Evolutionary conservation across 75 land plant species (phyloP).

Genomic region (Chamaecyparis obtusa): DNA sequence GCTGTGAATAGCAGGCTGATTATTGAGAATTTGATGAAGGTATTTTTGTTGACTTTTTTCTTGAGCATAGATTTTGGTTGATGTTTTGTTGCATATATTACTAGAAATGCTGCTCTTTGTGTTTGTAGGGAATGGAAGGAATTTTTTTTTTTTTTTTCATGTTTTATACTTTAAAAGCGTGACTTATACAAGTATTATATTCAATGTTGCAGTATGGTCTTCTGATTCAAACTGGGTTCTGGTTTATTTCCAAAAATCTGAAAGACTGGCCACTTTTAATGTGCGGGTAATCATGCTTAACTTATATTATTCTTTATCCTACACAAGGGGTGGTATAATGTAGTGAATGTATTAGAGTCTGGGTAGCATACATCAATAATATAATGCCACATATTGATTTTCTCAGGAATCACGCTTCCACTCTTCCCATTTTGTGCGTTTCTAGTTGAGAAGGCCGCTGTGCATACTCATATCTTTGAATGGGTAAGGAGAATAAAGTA

Average conservation of each 20-base stretch:
- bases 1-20: slow-evolving; percentile 93
- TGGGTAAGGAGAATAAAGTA: slow-evolving; percentile 37
- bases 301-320: background rate
- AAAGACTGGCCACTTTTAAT: slow-evolving; percentile 94
- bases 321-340: background rate
- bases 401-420: slow-evolving; percentile 70
- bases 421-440: slow-evolving; percentile 63
- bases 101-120: background rate
- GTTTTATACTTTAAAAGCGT: background rate
- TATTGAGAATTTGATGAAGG: slow-evolving; percentile 97
- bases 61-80: background rate
- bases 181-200: background rate
- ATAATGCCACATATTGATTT: background rate
- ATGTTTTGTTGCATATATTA: background rate
- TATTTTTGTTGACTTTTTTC: slow-evolving; percentile 9
- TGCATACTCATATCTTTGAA: slow-evolving; percentile 46
- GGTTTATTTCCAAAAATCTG: slow-evolving; percentile 78
- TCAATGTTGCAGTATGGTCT: slow-evolving; percentile 77
- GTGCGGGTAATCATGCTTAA: slow-evolving; percentile 17
- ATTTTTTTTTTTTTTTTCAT: background rate
- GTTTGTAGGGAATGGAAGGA: background rate
- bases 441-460: slow-evolving; percentile 64
- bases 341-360: background rate
- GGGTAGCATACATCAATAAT: background rate
- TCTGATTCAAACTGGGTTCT: slow-evolving; percentile 78